Conservation (phyloP, 768 basidiomycete species). For the Amanita phalloides region DNA sequence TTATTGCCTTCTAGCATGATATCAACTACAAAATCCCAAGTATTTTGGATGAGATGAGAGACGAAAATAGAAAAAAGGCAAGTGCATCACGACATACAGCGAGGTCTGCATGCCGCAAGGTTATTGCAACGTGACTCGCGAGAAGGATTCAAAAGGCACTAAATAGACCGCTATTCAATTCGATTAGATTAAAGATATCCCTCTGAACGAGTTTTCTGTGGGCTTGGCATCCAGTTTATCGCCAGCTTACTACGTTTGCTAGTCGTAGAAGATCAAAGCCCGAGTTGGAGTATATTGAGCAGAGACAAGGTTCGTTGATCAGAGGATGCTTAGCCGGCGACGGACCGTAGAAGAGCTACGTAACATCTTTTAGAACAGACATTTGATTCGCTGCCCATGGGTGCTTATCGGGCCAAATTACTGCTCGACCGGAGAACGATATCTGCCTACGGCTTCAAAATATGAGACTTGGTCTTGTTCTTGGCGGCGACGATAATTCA, state of each 20-base stretch:
- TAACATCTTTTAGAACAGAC: conserved; percentile 14
- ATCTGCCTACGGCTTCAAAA: conserved; percentile 22
- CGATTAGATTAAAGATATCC: conserved; percentile 15
- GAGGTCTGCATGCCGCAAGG: conserved; percentile 21
- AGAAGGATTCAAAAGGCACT: conserved; percentile 29
- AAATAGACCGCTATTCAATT: conserved; percentile 12
- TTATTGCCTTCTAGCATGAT: conserved; percentile 38
- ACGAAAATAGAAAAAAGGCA: not conserved
- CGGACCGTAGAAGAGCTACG: conserved; percentile 21
- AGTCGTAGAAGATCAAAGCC: conserved; percentile 72
- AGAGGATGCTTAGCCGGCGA: conserved; percentile 24
- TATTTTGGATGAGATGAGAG: not conserved
- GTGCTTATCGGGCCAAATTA: conserved; percentile 28
- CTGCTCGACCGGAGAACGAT: conserved; percentile 22
- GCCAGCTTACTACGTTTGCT: conserved; percentile 36
- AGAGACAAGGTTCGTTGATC: conserved; percentile 30
- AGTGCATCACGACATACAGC: conserved; percentile 16
- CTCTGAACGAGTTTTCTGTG: conserved; percentile 24
- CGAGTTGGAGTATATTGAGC: conserved; percentile 64
- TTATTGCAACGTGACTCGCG: conserved; percentile 25
- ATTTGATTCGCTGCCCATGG: conserved; percentile 9
- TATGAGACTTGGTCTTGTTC: not conserved
- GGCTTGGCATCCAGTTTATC: conserved; percentile 14
- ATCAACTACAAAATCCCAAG: conserved; percentile 31
- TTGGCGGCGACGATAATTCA: conserved; percentile 10